Evolutionary conservation across 2,329 filamentous ascomycete genomes (phyloP).

Genomic region (Colletotrichum spinosum): DNA sequence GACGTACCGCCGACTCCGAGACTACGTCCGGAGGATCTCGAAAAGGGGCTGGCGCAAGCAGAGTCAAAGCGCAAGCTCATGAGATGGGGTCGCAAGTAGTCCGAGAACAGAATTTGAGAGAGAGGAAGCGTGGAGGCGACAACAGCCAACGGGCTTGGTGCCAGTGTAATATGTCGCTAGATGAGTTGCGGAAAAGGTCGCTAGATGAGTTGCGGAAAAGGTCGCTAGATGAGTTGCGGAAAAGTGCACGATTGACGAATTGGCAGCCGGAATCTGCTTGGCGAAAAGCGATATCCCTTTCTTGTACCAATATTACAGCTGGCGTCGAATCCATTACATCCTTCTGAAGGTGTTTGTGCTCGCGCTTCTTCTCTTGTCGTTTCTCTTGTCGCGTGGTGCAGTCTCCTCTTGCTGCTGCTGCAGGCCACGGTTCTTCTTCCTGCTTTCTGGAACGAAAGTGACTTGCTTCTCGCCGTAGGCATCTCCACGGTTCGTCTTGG

Average conservation of each 20-base stretch:
- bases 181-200: slow-evolving; percentile 13
- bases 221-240: slow-evolving; percentile 18
- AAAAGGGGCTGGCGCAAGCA: slow-evolving; percentile 63
- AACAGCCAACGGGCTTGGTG: slow-evolving; percentile 34
- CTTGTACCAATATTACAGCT: slow-evolving; percentile 32
- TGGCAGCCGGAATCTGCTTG: slow-evolving; percentile 22
- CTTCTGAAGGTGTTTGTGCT: slow-evolving; percentile 80
- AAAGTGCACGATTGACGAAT: slow-evolving; percentile 22
- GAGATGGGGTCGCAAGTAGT: slow-evolving; percentile 41
- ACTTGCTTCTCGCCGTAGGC: slow-evolving; percentile 74
- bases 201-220: slow-evolving; percentile 19
- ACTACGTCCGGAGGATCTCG: slow-evolving; percentile 65
- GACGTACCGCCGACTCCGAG: slow-evolving; percentile 71
- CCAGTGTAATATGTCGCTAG: slow-evolving; percentile 24
- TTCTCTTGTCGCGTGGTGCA: slow-evolving; percentile 47
- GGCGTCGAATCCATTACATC: slow-evolving; percentile 58
- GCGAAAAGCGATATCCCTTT: slow-evolving; percentile 21
- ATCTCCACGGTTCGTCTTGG: slow-evolving; percentile 59
- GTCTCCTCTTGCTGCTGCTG: slow-evolving; percentile 41
- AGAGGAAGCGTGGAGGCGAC: background rate
- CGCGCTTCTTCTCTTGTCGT: slow-evolving; percentile 72
- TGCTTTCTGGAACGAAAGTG: slow-evolving; percentile 77
- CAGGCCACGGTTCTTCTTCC: slow-evolving; percentile 49
- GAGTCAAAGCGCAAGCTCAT: slow-evolving; percentile 52
- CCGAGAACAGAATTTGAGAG: too few relatives aligned